Conservation (phyloP, 2,329 filamentous ascomycete species). For the Fusarium nurragi region DNA sequence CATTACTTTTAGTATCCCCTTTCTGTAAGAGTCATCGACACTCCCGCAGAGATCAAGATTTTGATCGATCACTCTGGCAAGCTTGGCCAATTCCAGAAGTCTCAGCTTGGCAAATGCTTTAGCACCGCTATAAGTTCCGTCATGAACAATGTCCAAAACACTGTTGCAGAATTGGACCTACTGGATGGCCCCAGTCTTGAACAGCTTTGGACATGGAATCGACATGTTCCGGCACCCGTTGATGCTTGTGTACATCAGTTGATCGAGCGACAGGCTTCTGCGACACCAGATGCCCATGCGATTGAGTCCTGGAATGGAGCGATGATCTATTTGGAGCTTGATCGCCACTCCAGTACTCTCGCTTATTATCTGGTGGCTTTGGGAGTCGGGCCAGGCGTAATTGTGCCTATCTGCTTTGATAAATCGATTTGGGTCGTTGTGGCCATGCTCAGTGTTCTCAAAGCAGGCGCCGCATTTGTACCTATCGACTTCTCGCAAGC, state of each 20-base stretch:
- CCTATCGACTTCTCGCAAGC: conserved; percentile 30
- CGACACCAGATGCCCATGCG: conserved; percentile 32
- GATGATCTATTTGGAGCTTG: conserved; percentile 54
- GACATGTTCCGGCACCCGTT: not conserved
- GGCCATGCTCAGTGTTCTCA: conserved; percentile 40
- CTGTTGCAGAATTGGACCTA: not conserved
- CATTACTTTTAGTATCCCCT: not conserved
- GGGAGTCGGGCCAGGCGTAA: conserved; percentile 43
- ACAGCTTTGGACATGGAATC: not conserved
- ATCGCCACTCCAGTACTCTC: conserved; percentile 50
- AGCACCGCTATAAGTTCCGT: not conserved
- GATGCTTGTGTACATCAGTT: conserved; percentile 46
- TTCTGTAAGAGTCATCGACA: not conserved
- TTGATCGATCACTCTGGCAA: not conserved
- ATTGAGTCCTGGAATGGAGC: conserved; percentile 43
- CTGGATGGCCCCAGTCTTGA: not conserved
- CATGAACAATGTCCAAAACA: not conserved
- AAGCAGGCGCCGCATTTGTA: conserved; percentile 40
- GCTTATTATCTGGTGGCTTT: conserved; percentile 47
- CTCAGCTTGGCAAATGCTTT: not conserved
- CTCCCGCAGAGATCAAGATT: not conserved
- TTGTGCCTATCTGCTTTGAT: conserved; percentile 38
- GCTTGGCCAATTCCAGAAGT: not conserved
- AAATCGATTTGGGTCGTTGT: conserved; percentile 41
- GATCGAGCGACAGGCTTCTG: conserved; percentile 35